Evolutionary conservation across 805 yeast species (phyloP).

Genomic region (Komagataella kurtzmanii): DNA sequence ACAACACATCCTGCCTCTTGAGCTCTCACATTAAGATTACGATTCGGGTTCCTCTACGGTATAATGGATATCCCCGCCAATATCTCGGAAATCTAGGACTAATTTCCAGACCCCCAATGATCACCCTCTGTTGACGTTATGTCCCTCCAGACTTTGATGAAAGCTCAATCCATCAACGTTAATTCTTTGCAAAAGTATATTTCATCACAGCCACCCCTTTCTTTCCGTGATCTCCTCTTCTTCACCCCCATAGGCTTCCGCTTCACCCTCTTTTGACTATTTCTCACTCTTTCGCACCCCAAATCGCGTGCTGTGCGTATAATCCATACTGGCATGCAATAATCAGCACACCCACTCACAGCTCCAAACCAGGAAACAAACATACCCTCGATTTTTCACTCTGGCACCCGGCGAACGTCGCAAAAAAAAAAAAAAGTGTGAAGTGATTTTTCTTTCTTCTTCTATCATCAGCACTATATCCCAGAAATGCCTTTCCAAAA

Average conservation of each 20-base stretch:
- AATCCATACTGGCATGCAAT: not conserved
- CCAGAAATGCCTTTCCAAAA: conserved; percentile 67
- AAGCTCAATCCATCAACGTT: not conserved
- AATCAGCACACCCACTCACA: not conserved
- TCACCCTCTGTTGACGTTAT: not conserved
- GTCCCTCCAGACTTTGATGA: not conserved
- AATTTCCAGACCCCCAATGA: not conserved
- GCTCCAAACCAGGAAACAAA: not conserved
- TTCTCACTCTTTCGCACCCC: not conserved
- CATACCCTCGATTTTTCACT: not conserved
- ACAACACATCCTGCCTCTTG: not conserved
- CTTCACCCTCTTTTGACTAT: no score
- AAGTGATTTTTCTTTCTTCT: conserved; percentile 2
- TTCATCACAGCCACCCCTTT: not conserved
- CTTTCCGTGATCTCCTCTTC: not conserved
- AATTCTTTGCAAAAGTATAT: no score
- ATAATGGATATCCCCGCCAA: not conserved
- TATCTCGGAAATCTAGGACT: not conserved
- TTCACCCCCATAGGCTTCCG: not conserved
- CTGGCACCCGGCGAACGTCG: not conserved
- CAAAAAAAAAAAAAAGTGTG: not conserved
- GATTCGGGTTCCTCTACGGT: not conserved
- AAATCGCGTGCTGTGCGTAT: not conserved
- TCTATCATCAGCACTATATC: conserved; percentile 9
- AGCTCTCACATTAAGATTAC: not conserved